phyloP scores from a whole-genome alignment of 768 basidiomycete species.

The Tylopilus balloui region DNA sequence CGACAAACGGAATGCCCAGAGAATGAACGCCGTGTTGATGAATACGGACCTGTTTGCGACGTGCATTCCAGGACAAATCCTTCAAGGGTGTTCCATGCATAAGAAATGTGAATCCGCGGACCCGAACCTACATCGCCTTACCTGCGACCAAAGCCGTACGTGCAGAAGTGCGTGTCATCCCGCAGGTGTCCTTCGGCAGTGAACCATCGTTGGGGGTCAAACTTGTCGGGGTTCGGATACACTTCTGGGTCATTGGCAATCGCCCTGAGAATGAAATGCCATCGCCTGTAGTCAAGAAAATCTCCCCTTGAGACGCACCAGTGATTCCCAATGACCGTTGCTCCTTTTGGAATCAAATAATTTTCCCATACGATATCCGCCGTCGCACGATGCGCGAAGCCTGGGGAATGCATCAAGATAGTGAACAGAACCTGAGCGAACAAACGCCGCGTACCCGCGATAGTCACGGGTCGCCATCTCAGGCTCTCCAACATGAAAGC shows the following conservation, averaged over 20 bases:
- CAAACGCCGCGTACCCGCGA: constrained; percentile 20
- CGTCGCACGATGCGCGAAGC: constrained; percentile 59
- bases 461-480: constrained; percentile 36
- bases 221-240: constrained; percentile 8
- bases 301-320: background rate
- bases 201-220: constrained; percentile 10
- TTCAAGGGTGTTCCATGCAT: background rate
- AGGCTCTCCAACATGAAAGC: constrained; percentile 36
- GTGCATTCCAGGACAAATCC: constrained; percentile 35
- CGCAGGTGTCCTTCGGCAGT: background rate
- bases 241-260: constrained; percentile 12
- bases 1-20: constrained; percentile 58
- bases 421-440: too few species aligned
- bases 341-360: constrained; percentile 35
- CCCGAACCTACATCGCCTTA: background rate
- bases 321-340: constrained; percentile 12
- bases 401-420: constrained; percentile 33
- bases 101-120: background rate
- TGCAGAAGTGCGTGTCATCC: constrained; percentile 7
- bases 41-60: constrained; percentile 45
- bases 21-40: constrained; percentile 54
- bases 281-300: background rate
- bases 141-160: constrained; percentile 13
- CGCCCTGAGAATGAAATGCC: constrained; percentile 1
- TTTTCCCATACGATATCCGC: constrained; percentile 44